A percentile compares a stretch with the other conserved stretches of the same genome.
Conservation (phyloP, 2,329 filamentous ascomycete genomes). For the Pyricularia grisea region DNA sequence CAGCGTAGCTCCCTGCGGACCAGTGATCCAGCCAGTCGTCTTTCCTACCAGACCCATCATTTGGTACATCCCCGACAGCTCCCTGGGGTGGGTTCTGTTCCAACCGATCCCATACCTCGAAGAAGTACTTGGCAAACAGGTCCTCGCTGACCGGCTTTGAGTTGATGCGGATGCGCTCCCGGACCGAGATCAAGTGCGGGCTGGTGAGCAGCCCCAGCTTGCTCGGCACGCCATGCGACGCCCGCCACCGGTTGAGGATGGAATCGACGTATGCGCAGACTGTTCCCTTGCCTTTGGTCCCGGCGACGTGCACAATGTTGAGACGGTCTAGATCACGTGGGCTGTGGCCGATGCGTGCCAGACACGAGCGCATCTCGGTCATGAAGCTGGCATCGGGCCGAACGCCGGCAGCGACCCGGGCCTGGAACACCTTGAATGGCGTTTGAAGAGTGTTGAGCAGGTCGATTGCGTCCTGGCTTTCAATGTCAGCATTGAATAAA, state of each 20-base stretch:
- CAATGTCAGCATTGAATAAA: not conserved
- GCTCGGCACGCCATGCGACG: constrained; percentile 20
- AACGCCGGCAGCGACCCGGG: constrained; percentile 64
- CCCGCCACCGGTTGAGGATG: constrained; percentile 46
- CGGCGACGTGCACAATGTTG: constrained; percentile 61
- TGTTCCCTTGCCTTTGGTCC: constrained; percentile 70
- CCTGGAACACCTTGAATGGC: constrained; percentile 72
- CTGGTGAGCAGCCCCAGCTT: constrained; percentile 59
- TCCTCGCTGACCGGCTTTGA: constrained; percentile 45
- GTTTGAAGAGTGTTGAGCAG: constrained; percentile 86
- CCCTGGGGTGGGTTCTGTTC: constrained; percentile 11
- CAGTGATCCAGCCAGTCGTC: constrained; percentile 11
- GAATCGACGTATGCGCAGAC: constrained; percentile 60
- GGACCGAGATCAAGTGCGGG: constrained; percentile 57
- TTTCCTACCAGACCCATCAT: not conserved
- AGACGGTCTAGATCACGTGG: constrained; percentile 45
- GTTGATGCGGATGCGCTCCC: constrained; percentile 58
- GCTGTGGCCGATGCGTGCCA: constrained; percentile 55
- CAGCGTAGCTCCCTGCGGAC: constrained; percentile 19
- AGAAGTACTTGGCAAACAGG: constrained; percentile 56
- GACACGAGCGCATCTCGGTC: constrained; percentile 71
- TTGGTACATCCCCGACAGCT: constrained; percentile 18
- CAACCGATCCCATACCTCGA: constrained; percentile 55
- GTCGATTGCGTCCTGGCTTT: constrained; percentile 66
- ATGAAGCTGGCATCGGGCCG: constrained; percentile 60